Evolutionary conservation across 345 rosid species (phyloP), one percentile per base, ranked within the genome.

Genomic region (Raphanus raphanistrum): DNA sequence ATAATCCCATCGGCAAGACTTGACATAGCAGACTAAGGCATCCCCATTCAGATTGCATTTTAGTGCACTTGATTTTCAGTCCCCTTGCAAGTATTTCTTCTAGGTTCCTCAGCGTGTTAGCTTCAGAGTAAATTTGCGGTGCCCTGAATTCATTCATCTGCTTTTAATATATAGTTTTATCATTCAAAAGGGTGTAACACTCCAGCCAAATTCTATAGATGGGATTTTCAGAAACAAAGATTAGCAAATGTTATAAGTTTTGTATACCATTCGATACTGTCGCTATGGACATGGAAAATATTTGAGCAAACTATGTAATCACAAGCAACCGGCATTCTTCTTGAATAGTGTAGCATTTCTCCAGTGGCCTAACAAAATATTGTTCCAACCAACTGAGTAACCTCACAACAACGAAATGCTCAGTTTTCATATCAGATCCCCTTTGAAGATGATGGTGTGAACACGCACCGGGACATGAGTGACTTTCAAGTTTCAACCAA

Each of bases 221-320:
- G 43, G 21, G 59, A 38, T 55, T 54, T 64, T 45, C 28, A 71
- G 36, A 41, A 77, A 64, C 36, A 61, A 71, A 33, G 6, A 70
- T 70, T 54, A 8, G 11, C 5, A 63, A 43, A 2, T 59, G 21
- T 11, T 33, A 50, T 50, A 67, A 35, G 45, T n/a, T 68, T 28
- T 21, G 48, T 76, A 26, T 89, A 94, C 98, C 97, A 94, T n/a
- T 94, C 93, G n/a, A 90, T 82, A 72, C 98, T 92, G 63, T 58
- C 71, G 26, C 74, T 81, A 72, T 94, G 98, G 33, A 90, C 97
- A 83, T 92, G 96, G 27, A 88, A 83, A 17, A 83, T 90, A 82
- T 76, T 76, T 35, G 86, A 73, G 63, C 29, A 3, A 64, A 63
- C 81, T 63, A 83, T 85, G 27, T 81, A 83, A 74, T 21, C 21